Conservation (phyloP, 2,329 filamentous ascomycete species). For the Drechslera avenae region DNA sequence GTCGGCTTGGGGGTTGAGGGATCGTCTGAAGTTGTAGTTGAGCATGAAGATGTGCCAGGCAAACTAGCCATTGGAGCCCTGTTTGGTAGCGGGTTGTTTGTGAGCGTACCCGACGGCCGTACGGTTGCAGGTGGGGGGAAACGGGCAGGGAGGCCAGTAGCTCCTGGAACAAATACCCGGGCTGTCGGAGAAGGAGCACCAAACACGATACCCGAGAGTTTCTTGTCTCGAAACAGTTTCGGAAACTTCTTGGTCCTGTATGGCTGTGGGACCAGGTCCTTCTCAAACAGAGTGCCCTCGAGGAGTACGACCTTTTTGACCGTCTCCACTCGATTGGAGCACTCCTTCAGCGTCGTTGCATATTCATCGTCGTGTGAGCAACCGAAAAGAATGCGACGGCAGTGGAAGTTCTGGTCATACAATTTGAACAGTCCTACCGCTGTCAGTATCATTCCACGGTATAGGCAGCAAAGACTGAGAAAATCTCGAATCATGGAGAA, state of each 20-base stretch:
- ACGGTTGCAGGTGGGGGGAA: constrained; percentile 25
- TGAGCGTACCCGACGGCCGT: constrained; percentile 5
- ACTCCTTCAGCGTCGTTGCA: constrained; percentile 58
- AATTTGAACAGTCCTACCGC: constrained; percentile 60
- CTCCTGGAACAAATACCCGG: not conserved
- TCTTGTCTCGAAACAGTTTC: constrained; percentile 59
- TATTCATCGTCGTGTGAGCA: constrained; percentile 64
- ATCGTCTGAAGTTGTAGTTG: constrained; percentile 35
- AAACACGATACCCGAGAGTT: constrained; percentile 42
- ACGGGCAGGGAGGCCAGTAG: constrained; percentile 30
- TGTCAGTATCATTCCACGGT: constrained; percentile 11
- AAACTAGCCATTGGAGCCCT: constrained; percentile 13
- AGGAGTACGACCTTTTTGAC: constrained; percentile 60
- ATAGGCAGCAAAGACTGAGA: too few relatives aligned
- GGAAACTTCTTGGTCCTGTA: constrained; percentile 59
- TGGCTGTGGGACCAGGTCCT: constrained; percentile 57
- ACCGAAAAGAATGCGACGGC: constrained; percentile 65
- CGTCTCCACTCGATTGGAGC: constrained; percentile 52
- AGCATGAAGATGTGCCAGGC: constrained; percentile 37
- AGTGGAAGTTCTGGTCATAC: constrained; percentile 63
- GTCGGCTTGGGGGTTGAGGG: constrained; percentile 12
- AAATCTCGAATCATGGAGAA: not conserved
- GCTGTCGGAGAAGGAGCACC: not conserved
- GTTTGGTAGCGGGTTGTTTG: constrained; percentile 28
- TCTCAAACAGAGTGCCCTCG: constrained; percentile 62